Evolutionary conservation across 202 grass and related monocot species (phyloP).

Genomic region (Sporobolus alterniflorus): DNA sequence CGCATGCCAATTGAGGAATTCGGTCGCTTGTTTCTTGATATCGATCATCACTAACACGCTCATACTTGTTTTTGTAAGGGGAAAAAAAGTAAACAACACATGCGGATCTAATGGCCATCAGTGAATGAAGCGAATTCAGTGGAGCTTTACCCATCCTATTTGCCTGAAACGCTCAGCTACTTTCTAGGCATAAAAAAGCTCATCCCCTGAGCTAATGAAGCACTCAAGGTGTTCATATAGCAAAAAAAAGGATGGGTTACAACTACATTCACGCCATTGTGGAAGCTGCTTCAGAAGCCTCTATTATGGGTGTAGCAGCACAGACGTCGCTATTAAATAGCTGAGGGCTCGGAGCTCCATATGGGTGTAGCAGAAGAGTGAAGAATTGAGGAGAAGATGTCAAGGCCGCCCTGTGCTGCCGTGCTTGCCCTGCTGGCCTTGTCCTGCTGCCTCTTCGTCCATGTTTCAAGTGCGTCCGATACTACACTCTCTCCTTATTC

Average conservation of each 20-base stretch:
- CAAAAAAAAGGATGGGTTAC: conserved; percentile 21
- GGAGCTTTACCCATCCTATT: neutral
- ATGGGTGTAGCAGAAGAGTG: conserved; percentile 45
- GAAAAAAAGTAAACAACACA: conserved; percentile 14
- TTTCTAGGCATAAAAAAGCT: conserved; percentile 34
- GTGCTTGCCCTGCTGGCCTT: conserved; percentile 34
- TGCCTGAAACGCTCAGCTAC: conserved; percentile 21
- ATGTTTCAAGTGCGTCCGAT: conserved; percentile 7
- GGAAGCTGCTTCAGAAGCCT: conserved; percentile 49
- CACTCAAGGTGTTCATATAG: conserved; percentile 29
- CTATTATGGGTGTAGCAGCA: too few species aligned
- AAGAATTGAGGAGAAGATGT: neutral
- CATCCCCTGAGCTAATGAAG: conserved; percentile 44
- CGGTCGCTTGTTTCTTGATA: neutral
- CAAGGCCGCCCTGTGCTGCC: conserved; percentile 9
- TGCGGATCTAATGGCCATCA: neutral
- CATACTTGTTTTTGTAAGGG: neutral
- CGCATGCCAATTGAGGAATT: neutral
- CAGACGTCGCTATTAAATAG: conserved; percentile 38
- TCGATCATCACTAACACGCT: neutral
- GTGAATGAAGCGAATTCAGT: neutral
- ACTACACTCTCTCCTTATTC: neutral
- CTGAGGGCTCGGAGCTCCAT: neutral
- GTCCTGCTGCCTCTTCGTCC: conserved; percentile 31
- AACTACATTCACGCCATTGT: conserved; percentile 29